These are phyloP conservation scores for Colletotrichum lindemuthianum DNA, from an alignment of 2,329 filamentous ascomycete species.

Conservation along the genomic window DNA sequence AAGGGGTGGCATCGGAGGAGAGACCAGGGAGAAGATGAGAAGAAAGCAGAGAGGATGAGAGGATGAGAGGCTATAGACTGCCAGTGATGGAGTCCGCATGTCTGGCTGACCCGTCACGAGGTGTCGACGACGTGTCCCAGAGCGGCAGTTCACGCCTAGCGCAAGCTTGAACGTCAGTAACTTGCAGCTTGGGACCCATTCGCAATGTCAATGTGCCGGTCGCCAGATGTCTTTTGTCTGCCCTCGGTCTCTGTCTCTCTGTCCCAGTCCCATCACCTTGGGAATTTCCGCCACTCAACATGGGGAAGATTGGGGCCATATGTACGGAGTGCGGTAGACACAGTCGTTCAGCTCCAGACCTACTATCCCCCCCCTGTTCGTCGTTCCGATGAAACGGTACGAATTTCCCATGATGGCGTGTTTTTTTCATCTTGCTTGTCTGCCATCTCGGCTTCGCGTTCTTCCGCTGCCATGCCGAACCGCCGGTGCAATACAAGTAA, in stretches of 20 bases:
- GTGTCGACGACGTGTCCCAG: background rate
- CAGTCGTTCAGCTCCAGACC: background rate
- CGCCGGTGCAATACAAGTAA: background rate
- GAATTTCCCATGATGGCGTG: slow-evolving; percentile 18
- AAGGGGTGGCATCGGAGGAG: background rate
- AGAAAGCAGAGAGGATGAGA: background rate
- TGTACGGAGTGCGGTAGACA: background rate
- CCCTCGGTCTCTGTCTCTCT: background rate
- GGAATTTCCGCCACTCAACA: slow-evolving; percentile 27
- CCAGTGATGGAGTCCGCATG: slow-evolving; percentile 15
- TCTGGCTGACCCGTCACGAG: slow-evolving; percentile 13
- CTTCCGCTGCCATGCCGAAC: background rate
- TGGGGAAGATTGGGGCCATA: slow-evolving; percentile 2
- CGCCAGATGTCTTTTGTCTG: background rate
- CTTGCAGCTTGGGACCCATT: background rate
- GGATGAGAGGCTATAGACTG: slow-evolving; percentile 9
- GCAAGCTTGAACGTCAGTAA: background rate
- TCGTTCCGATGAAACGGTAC: slow-evolving; percentile 28
- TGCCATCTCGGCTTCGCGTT: background rate
- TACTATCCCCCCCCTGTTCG: background rate
- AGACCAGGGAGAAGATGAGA: background rate
- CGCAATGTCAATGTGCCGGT: background rate
- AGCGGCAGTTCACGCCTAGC: slow-evolving; percentile 18
- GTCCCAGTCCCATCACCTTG: background rate
- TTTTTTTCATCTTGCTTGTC: too few species aligned